Evolutionary conservation across 495 filamentous ascomycete genomes (phyloP).

Genomic region (Patellaria atrata): DNA sequence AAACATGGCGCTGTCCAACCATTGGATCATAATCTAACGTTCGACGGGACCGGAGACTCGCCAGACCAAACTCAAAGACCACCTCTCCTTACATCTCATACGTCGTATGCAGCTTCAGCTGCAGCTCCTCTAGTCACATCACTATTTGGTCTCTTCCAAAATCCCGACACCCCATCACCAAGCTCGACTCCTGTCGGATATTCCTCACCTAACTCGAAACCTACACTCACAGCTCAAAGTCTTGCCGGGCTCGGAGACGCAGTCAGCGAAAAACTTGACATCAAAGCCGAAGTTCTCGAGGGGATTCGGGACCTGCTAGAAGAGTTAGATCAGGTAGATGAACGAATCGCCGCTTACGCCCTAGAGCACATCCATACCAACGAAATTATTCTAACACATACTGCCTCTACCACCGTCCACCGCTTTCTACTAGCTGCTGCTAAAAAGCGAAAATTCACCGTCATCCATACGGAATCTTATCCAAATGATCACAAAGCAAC

Average conservation of each 20-base stretch:
- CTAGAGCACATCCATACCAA: slow-evolving; percentile 81
- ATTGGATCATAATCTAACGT: slow-evolving; percentile 17
- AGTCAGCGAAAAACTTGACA: slow-evolving; percentile 31
- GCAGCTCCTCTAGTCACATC: slow-evolving; percentile 37
- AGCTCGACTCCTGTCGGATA: slow-evolving; percentile 25
- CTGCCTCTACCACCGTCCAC: slow-evolving; percentile 67
- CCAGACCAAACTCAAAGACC: slow-evolving; percentile 31
- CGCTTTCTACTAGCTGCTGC: slow-evolving; percentile 76
- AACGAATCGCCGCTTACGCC: slow-evolving; percentile 73
- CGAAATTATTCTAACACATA: slow-evolving; percentile 76
- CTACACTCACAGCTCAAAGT: slow-evolving; percentile 20
- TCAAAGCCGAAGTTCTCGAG: slow-evolving; percentile 77
- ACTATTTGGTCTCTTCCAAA: slow-evolving; percentile 74
- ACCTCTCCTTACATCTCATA: slow-evolving; percentile 36
- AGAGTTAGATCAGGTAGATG: slow-evolving; percentile 74
- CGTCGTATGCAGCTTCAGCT: slow-evolving; percentile 36
- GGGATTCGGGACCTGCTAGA: slow-evolving; percentile 86
- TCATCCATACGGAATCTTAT: slow-evolving; percentile 61
- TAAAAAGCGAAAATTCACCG: slow-evolving; percentile 71
- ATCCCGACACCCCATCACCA: slow-evolving; percentile 29
- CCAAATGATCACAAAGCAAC: slow-evolving; percentile 51
- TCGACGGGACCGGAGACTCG: slow-evolving; percentile 13
- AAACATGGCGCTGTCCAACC: slow-evolving; percentile 25
- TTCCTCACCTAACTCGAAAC: slow-evolving; percentile 19
- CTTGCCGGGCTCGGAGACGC: slow-evolving; percentile 17